Conservation (phyloP, 192 early-diverging fungal species). For the Mortierella alpina region DNA sequence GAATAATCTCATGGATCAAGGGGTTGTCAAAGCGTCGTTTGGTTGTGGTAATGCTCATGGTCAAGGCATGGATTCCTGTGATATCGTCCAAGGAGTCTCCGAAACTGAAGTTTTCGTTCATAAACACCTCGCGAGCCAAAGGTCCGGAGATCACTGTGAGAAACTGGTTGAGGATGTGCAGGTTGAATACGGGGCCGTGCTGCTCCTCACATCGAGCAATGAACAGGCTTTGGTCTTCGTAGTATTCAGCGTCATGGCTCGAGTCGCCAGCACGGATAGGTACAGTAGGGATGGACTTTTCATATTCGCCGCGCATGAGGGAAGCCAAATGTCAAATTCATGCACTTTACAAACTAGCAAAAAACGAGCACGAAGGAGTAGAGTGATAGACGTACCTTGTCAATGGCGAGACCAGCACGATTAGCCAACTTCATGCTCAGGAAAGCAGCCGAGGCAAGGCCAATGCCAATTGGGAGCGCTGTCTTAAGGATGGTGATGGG, state of each 20-base stretch:
- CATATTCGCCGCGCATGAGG: too few species aligned
- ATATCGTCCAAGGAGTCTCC: conserved; percentile 5
- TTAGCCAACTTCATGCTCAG: conserved; percentile 13
- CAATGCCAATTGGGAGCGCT: conserved; percentile 33
- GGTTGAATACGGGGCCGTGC: conserved; percentile 22
- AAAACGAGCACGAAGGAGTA: too few species aligned
- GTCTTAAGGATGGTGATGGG: conserved; percentile 17
- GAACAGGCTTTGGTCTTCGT: conserved; percentile 15
- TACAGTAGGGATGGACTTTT: conserved; percentile 24
- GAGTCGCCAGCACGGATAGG: conserved; percentile 24
- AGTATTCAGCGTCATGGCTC: conserved; percentile 25
- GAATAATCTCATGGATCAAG: conserved; percentile 12
- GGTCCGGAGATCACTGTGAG: conserved; percentile 21
- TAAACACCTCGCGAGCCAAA: conserved; percentile 31
- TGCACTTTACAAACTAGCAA: neutral
- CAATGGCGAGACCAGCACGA: neutral
- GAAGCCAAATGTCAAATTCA: neutral
- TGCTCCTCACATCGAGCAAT: conserved; percentile 7
- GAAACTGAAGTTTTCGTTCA: conserved; percentile 22
- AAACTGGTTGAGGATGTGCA: neutral
- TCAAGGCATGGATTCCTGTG: conserved; percentile 6
- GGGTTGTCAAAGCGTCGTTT: neutral
- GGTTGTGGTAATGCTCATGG: neutral
- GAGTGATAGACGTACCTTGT: neutral
- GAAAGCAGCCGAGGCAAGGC: conserved; percentile 34